These are phyloP conservation scores for Penicillium angulare DNA, from an alignment of 495 filamentous ascomycete genomes.

Conservation along the genomic window DNA sequence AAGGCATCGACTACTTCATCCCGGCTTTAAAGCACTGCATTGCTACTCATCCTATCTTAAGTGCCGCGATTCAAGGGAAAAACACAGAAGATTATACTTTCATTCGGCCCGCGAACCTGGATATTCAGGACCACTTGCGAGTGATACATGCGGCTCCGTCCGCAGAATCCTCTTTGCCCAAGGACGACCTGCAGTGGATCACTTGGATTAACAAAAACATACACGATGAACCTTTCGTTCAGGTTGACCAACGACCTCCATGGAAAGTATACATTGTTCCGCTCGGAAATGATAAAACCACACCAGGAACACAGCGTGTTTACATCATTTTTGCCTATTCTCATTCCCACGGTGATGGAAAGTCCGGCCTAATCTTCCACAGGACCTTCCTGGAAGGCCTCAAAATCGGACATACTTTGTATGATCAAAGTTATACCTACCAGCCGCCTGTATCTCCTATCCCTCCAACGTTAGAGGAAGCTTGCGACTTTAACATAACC, in stretches of 20 bases:
- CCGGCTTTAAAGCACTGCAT: constrained; percentile 2
- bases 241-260: background rate
- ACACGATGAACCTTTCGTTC: background rate
- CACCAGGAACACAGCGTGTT: background rate
- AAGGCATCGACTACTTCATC: background rate
- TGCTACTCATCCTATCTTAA: background rate
- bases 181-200: background rate
- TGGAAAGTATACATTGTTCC: background rate
- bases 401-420: background rate
- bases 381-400: background rate
- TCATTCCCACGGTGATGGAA: constrained; percentile 2
- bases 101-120: background rate
- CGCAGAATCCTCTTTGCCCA: background rate
- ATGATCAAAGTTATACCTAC: background rate
- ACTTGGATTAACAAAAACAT: background rate
- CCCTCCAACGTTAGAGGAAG: background rate
- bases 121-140: background rate
- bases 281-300: background rate
- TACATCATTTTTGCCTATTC: constrained; percentile 4
- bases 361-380: background rate
- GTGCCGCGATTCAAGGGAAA: background rate
- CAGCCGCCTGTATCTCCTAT: constrained; percentile 1
- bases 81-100: background rate
- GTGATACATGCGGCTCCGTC: background rate
- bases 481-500: constrained; percentile 1